Conservation (phyloP, 257 asterid genomes). For the Mentha longifolia region DNA sequence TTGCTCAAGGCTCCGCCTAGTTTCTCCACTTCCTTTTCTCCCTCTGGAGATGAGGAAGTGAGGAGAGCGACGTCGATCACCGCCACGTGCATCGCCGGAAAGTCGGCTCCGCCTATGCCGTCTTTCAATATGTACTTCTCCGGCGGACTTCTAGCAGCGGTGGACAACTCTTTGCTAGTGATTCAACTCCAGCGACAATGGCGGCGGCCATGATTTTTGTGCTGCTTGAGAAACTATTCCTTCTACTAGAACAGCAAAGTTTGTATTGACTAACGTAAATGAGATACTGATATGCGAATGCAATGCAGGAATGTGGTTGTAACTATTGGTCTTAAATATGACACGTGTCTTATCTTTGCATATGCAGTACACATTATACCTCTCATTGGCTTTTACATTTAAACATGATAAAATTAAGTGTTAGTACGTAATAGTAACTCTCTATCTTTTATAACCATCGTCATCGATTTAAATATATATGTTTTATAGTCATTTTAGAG, state of each 20-base stretch:
- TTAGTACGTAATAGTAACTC: too few species aligned
- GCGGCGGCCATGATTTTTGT: not conserved
- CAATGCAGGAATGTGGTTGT: too few species aligned
- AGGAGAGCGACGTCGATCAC: slow-evolving; percentile 42
- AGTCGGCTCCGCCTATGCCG: slow-evolving; percentile 25
- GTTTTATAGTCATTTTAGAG: too few species aligned
- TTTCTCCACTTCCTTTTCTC: slow-evolving; percentile 35
- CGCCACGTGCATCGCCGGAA: slow-evolving; percentile 39
- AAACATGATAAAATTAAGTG: too few species aligned
- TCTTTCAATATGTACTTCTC: slow-evolving; percentile 39
- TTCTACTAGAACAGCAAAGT: not conserved
- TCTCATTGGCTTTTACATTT: too few species aligned
- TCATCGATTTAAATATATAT: too few species aligned
- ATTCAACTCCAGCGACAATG: slow-evolving; percentile 5
- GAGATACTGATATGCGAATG: too few species aligned
- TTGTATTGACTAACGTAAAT: too few species aligned
- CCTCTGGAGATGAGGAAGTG: slow-evolving; percentile 36
- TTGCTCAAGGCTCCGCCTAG: slow-evolving; percentile 35
- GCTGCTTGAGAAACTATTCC: not conserved
- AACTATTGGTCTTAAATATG: too few species aligned
- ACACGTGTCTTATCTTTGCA: too few species aligned
- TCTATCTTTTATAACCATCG: too few species aligned
- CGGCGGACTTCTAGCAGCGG: slow-evolving; percentile 24
- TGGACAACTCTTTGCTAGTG: slow-evolving; percentile 27
- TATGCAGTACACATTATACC: too few species aligned